A percentile compares a stretch with the other conserved stretches of the same genome.
These are phyloP conservation scores for Lanmaoa pseudosensibilis DNA, from an alignment of 768 basidiomycete genomes.

Conservation along the genomic window DNA sequence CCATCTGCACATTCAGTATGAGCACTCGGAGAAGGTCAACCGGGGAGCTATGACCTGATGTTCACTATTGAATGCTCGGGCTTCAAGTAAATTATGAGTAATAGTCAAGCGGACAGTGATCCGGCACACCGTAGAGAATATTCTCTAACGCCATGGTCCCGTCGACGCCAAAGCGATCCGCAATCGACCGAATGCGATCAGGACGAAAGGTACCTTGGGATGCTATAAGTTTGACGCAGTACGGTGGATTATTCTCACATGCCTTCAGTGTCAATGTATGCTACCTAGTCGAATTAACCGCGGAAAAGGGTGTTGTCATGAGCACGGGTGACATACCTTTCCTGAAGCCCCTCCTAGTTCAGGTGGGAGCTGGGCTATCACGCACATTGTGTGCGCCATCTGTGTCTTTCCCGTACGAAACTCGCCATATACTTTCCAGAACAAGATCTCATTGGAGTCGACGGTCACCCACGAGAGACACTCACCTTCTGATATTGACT, in stretches of 20 bases:
- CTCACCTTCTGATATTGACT: constrained; percentile 88
- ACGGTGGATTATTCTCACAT: background rate
- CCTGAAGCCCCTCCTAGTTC: constrained; percentile 91
- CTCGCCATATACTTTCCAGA: constrained; percentile 80
- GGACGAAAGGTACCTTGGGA: constrained; percentile 88
- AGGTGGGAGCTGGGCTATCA: constrained; percentile 82
- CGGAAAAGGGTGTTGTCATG: constrained; percentile 1
- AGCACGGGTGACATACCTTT: constrained; percentile 49
- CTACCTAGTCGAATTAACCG: constrained; percentile 52
- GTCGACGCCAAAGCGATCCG: constrained; percentile 93
- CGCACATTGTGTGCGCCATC: constrained; percentile 92
- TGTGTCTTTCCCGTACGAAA: constrained; percentile 97
- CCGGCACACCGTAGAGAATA: constrained; percentile 73
- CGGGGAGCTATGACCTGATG: constrained; percentile 61
- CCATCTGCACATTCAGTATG: constrained; percentile 57
- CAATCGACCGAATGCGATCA: constrained; percentile 87
- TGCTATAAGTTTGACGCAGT: constrained; percentile 23
- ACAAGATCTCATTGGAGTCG: background rate
- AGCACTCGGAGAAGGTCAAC: background rate
- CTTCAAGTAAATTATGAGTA: constrained; percentile 40
- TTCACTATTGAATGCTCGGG: constrained; percentile 89
- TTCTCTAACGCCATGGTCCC: constrained; percentile 85
- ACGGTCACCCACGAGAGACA: background rate
- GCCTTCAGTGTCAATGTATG: constrained; percentile 90
- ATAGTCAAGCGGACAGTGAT: background rate